A percentile compares a stretch with the other conserved stretches of the same genome.
Evolutionary conservation across 345 rosid genomes (phyloP).

Genomic region (Citrus trifoliata): DNA sequence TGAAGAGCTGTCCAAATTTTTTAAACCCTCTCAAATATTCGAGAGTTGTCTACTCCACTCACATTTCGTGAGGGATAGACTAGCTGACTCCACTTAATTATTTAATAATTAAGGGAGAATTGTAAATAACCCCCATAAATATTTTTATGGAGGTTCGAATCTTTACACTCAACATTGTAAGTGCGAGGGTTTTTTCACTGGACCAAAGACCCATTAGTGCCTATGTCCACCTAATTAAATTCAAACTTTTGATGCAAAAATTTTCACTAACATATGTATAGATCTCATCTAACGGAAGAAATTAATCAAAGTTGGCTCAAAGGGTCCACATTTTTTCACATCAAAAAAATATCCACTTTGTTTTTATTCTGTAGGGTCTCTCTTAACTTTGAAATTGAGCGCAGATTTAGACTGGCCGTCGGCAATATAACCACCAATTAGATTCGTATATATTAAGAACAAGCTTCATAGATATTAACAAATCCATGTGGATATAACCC

Average conservation of each 20-base stretch:
- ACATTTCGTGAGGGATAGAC: too few species aligned
- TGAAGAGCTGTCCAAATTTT: accelerated
- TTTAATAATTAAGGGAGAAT: too few species aligned
- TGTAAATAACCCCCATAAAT: too few species aligned
- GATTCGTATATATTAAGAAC: too few species aligned
- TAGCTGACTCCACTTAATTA: too few species aligned
- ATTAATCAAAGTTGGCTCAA: not conserved
- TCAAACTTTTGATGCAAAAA: not conserved
- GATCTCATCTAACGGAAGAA: not conserved
- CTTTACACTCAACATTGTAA: too few species aligned
- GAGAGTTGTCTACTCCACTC: accelerated
- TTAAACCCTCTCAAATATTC: too few species aligned
- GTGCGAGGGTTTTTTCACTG: accelerated
- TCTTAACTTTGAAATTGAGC: not conserved
- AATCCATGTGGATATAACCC: not conserved
- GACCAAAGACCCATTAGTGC: not conserved
- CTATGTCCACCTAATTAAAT: not conserved
- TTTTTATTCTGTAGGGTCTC: not conserved
- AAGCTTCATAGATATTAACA: not conserved
- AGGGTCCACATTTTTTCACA: not conserved
- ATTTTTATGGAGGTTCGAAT: accelerated
- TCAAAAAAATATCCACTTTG: too few species aligned
- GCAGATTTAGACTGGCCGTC: not conserved
- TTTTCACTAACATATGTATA: not conserved
- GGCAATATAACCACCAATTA: not conserved